Percentiles rank a stretch among this genome's conserved stretches.
Conservation (phyloP, 2,329 filamentous ascomycete genomes). For the Fusarium haematococcum region DNA sequence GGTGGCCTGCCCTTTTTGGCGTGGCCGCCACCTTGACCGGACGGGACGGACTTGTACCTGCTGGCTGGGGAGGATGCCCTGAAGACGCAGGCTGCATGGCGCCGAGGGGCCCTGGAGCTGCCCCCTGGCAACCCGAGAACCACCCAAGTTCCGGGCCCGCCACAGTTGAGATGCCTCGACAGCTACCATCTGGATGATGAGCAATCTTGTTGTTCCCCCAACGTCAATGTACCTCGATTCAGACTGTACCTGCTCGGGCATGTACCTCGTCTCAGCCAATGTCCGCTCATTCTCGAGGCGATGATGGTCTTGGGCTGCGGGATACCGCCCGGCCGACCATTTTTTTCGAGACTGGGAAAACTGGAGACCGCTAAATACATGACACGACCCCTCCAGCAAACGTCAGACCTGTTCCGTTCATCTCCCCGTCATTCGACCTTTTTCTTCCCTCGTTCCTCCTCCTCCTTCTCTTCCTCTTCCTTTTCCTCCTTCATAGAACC, state of each 20-base stretch:
- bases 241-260: not conserved
- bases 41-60: not conserved
- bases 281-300: not conserved
- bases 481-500: slow-evolving; percentile 38
- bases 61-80: not conserved
- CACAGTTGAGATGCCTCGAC: not conserved
- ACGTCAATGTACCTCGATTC: slow-evolving; percentile 1
- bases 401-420: slow-evolving; percentile 40
- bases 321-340: slow-evolving; percentile 36
- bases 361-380: slow-evolving; percentile 46
- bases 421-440: slow-evolving; percentile 42
- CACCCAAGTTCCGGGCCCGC: slow-evolving; percentile 2
- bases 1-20: slow-evolving; percentile 20
- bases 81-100: not conserved
- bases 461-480: slow-evolving; percentile 42
- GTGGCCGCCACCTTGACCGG: slow-evolving; percentile 11
- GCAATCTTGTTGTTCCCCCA: slow-evolving; percentile 11
- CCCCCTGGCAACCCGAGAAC: slow-evolving; percentile 1
- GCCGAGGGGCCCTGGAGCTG: slow-evolving; percentile 5
- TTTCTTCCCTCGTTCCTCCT: slow-evolving; percentile 42
- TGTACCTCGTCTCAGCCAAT: slow-evolving; percentile 13
- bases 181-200: slow-evolving; percentile 7
- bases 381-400: slow-evolving; percentile 50
- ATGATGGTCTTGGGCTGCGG: slow-evolving; percentile 3
- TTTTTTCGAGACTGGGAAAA: slow-evolving; percentile 41